These are phyloP conservation scores for Colletotrichum shisoi DNA, from an alignment of 2,329 filamentous ascomycete species.

Conservation along the genomic window DNA sequence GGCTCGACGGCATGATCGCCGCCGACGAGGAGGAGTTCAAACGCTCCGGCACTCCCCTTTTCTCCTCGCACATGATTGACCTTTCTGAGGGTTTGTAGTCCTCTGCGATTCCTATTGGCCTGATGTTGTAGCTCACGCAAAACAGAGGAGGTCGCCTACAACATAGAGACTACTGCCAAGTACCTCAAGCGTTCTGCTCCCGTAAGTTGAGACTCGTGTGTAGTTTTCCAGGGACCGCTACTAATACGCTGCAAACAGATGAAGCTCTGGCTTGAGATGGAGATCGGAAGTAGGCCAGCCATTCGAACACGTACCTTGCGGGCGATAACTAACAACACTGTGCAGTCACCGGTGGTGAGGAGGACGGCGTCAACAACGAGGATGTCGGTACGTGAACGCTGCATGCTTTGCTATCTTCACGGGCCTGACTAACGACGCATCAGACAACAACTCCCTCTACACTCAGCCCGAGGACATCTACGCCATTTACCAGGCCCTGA, in stretches of 20 bases:
- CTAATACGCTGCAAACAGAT: slow-evolving; percentile 54
- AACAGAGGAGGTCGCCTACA: slow-evolving; percentile 77
- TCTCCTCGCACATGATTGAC: slow-evolving; percentile 99
- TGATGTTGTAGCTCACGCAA: slow-evolving; percentile 2
- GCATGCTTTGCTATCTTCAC: neutral
- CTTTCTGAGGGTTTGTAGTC: slow-evolving; percentile 72
- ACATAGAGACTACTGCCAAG: slow-evolving; percentile 88
- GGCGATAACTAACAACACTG: neutral
- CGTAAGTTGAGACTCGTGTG: slow-evolving; percentile 24
- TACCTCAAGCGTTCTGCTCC: slow-evolving; percentile 94
- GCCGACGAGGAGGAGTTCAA: slow-evolving; percentile 97
- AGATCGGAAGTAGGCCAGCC: slow-evolving; percentile 56
- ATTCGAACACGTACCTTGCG: neutral
- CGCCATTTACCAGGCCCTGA: slow-evolving; percentile 86
- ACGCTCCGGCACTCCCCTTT: slow-evolving; percentile 87
- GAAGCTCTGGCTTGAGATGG: slow-evolving; percentile 99
- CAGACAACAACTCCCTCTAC: slow-evolving; percentile 94
- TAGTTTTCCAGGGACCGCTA: too few relatives aligned
- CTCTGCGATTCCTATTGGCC: neutral
- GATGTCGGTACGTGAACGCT: slow-evolving; percentile 61
- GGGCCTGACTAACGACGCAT: neutral
- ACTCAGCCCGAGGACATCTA: slow-evolving; percentile 97
- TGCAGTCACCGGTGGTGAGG: slow-evolving; percentile 92
- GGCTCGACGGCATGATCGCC: slow-evolving; percentile 95
- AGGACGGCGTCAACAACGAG: slow-evolving; percentile 99